A percentile compares a stretch with the other conserved stretches of the same genome.
Evolutionary conservation across 208 protist species (phyloP).

Genomic region (Tritrichomonas foetus): DNA sequence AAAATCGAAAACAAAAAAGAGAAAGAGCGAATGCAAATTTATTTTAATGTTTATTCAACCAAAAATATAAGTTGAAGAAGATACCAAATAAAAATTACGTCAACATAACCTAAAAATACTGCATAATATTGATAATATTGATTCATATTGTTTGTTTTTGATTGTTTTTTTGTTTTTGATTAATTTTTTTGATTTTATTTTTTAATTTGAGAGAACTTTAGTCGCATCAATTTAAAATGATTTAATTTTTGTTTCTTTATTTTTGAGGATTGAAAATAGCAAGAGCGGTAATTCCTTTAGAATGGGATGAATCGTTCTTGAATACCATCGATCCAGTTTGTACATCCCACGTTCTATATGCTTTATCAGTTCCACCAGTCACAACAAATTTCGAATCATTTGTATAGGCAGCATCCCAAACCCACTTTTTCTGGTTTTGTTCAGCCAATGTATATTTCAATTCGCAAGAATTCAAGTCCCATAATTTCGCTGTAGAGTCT

Average conservation of each 20-base stretch:
- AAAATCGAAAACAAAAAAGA: too few relatives aligned
- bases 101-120: background rate
- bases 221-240: background rate
- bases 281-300: background rate
- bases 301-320: background rate
- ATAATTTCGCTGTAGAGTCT: background rate
- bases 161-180: background rate
- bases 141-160: background rate
- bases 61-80: too few relatives aligned
- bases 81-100: background rate
- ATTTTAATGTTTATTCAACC: too few relatives aligned
- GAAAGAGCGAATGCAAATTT: too few relatives aligned
- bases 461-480: background rate
- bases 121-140: background rate
- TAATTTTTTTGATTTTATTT: background rate
- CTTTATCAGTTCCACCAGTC: conserved; percentile 4
- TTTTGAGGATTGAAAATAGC: background rate
- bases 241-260: background rate
- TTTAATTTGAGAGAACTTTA: background rate
- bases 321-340: background rate
- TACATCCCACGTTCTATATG: background rate
- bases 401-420: conserved; percentile 34
- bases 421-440: background rate
- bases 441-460: background rate
- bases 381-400: background rate